Base-by-base conservation (phyloP, 2,329 filamentous ascomycete genomes). In the Allantophomopsis cytisporea region DNA sequence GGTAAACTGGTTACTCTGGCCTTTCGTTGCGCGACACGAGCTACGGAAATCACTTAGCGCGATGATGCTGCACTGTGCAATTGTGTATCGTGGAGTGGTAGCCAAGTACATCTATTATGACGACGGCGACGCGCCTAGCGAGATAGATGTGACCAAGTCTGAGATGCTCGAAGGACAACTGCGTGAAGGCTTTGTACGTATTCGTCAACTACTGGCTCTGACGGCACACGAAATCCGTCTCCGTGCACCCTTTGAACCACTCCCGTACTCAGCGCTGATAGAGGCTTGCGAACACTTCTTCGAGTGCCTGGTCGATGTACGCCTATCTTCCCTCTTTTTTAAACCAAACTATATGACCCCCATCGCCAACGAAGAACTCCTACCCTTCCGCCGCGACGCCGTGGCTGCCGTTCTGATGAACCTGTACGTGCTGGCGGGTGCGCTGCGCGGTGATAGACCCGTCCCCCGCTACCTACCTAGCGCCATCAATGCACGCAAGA, bases 1-100 rank as follows among this genome's bases (percentile, higher is more conserved):
- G 1, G 63, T 75, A 12, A 76, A 75, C 45, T 76, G 71, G 71
- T 48, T 72, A 11, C 55, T 77, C 3, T 77, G 73, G 73, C 73
- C 73, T 2, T 77, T 77, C 44, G 63, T 76, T 5, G 72, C 73
- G 10, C 61, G 73, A 11, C 71, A 75, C 46, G 72, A 76, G 50
- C 60, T 77, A 12, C 59, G 72, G 16, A 69, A 66, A 42, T 70
- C 69, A 0, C 51, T 74, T 2, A 69, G 71, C 1, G 60, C 64
- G 2, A 76, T 73, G 68, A 58, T 76, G 46, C 68, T 74, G 37
- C 73, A 73, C 47, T 64, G 67, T 42, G 71, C 69, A 41, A 65
- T 76, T 42, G 62, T 75, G 7, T 77, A 76, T 49, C 59, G 73
- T 2, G 46, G 59, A 45, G 56, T 72, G 31, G 65, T 74, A 13